These are phyloP conservation scores for Silene noctiflora DNA, from an alignment of 179 eudicot species.

Conservation along the genomic window DNA sequence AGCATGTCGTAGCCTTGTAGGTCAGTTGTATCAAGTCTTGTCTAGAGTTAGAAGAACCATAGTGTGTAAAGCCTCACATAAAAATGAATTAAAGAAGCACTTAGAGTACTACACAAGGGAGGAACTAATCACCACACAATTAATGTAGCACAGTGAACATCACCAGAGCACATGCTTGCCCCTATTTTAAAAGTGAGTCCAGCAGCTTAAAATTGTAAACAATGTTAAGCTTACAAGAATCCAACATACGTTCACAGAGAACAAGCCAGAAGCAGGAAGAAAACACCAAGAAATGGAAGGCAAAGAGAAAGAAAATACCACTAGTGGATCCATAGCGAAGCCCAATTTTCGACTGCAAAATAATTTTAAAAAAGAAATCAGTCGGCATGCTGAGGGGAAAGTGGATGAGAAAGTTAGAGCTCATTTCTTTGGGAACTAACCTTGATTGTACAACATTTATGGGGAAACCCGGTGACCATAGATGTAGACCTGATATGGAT, in stretches of 20 bases:
- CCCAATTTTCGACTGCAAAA: slow-evolving; percentile 51
- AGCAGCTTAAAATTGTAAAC: not conserved
- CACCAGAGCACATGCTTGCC: not conserved
- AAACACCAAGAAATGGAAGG: not conserved
- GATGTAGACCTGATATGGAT: slow-evolving; percentile 50
- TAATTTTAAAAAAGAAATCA: slow-evolving; percentile 19
- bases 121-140: not conserved
- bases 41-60: not conserved
- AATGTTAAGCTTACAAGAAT: not conserved
- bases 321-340: slow-evolving; percentile 60
- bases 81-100: not conserved
- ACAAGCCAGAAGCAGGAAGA: not conserved
- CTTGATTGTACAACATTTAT: slow-evolving; percentile 41
- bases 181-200: not conserved
- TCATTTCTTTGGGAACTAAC: slow-evolving; percentile 34
- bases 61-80: not conserved
- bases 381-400: not conserved
- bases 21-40: not conserved
- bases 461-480: slow-evolving; percentile 28
- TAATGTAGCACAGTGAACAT: not conserved
- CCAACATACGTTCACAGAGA: not conserved
- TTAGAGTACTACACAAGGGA: too few species aligned
- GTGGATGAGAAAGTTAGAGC: not conserved
- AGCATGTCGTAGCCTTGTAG: too few species aligned
- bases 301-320: slow-evolving; percentile 34